Base-by-base conservation (phyloP, 1,139 yeast species). In the Saccharomycopsis phalli region DNA sequence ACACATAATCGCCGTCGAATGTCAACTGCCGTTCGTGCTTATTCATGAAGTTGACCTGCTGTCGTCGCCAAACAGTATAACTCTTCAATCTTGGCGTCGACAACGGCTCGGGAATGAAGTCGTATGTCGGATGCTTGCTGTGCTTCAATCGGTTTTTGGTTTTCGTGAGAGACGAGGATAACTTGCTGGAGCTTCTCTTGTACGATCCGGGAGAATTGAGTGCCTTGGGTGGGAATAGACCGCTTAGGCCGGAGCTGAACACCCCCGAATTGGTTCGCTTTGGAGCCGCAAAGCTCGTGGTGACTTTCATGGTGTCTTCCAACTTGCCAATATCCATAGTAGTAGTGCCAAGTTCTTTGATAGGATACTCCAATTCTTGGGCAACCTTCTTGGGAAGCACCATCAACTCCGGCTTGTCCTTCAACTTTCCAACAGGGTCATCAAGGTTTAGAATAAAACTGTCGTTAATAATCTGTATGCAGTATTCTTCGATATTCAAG, bases 1-100 rank as follows among this genome's bases (percentile, higher is more conserved):
- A 93, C 13, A 91, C 76, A 54, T 87, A 88, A 53, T 87, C 95
- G 16, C 97, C 97, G 58, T 91, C 97, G 33, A 91, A 74, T 1
- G 94, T 88, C 37, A 91, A 64, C 1, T 87, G 74, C 50, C 93
- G 75, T 50, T 88, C 95, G 47, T 86, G 84, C 40, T 87, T 72
- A 44, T 78, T 76, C 48, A 82, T 74, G 52, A 91, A 80, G 0
- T 94, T 79, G 66, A 88, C 76, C 38, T 79, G 86, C 54, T 87
- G 91, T 46, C 93, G 74, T 51, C 97, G 70, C 83, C 87, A 84
- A 1, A 91, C 94, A 31, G 75, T 80, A 74, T 88, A 75, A 49
- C 69, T 72, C 48, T 69, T 60, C 46, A 63, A 62, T 5, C 65
- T 37, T 22, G 62, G 37, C 6, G 47, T 42, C 4, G 48, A 41